Base-by-base conservation (phyloP, 2,329 filamentous ascomycete species). In the Stemphylium lycopersici region DNA sequence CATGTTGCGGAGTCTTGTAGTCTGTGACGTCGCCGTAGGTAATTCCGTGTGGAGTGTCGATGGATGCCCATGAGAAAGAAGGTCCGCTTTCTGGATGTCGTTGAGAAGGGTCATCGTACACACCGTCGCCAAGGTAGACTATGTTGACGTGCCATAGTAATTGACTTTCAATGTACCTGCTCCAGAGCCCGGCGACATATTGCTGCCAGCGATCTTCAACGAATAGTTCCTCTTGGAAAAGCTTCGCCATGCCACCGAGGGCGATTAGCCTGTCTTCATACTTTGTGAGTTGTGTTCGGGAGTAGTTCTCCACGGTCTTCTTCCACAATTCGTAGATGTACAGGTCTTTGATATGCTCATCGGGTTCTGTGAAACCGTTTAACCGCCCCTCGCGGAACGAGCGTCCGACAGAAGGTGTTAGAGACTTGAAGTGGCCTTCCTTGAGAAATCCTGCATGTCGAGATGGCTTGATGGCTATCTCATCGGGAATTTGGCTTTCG, bases 171-270 rank as follows among this genome's bases (percentile, higher is more conserved):
- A 67, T 26, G 16, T 55, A 15, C 4, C 32, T 39, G 24, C 40
- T 31, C 64, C 64, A 67, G 6, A 66, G n/a, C 11, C 64, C 63
- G 1, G 53, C 64, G 16, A 64, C 7, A n/a, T 64, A 65, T 20
- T 31, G 40, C n/a, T 36, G 26, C 5, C 16, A 18, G 6, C 34
- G 24, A 2, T 42, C 6, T 11, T 52, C 13, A 0, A n/a, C 15
- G 37, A 40, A 36, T 3, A 56, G 8, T 22, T 55, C n/a, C 3
- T 41, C 38, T n/a, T 29, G 22, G 6, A 59, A 56, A 2, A 33
- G 34, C 15, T 33, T 42, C 2, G 63, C 63, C 8, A 66, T 52
- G 5, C 65, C 65, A 0, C 59, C 39, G 8, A 67, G 49, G 2
- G 62, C 65, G 7, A 61, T 56, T 0, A 67, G 52, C 33, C 58